These are phyloP conservation scores for Ramularia endophylla DNA, from an alignment of 2,329 filamentous ascomycete species.

Conservation along the genomic window DNA sequence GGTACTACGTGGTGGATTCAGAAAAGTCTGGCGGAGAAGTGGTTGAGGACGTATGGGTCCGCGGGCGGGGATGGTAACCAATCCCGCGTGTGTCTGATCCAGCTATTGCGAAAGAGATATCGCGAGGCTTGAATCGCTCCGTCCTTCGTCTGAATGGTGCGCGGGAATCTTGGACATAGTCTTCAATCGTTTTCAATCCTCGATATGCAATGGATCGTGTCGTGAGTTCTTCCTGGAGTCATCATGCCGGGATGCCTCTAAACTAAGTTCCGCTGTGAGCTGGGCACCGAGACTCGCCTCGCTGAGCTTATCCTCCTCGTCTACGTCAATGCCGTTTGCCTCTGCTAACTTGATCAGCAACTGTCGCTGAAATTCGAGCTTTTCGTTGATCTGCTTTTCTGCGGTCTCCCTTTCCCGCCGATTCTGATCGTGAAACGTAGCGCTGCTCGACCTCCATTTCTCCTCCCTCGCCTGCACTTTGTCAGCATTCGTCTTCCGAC, in stretches of 20 bases:
- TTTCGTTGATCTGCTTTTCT: constrained; percentile 30
- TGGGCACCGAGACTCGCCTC: constrained; percentile 24
- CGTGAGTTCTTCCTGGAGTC: constrained; percentile 4
- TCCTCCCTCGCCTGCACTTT: constrained; percentile 34
- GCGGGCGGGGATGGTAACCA: constrained; percentile 67
- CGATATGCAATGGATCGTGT: constrained; percentile 16
- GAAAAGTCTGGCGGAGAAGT: constrained; percentile 53
- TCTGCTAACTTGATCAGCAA: constrained; percentile 22
- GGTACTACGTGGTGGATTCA: constrained; percentile 69
- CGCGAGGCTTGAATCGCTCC: no score
- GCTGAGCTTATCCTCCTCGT: constrained; percentile 13
- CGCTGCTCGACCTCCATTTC: constrained; percentile 36
- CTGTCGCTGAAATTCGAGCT: constrained; percentile 29
- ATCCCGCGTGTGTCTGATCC: no score
- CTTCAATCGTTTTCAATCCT: constrained; percentile 12
- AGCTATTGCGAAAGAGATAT: no score
- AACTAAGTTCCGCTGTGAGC: constrained; percentile 23
- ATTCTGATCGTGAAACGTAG: constrained; percentile 35
- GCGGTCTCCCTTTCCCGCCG: constrained; percentile 32
- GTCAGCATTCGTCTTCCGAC: constrained; percentile 31
- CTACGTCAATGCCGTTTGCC: constrained; percentile 21
- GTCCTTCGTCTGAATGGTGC: no score
- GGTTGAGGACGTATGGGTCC: constrained; percentile 65
- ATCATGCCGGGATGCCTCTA: constrained; percentile 18
- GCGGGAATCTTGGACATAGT: background rate